phyloP scores from a whole-genome alignment of 2,329 filamentous ascomycete genomes.

The Aspergillus tanneri region DNA sequence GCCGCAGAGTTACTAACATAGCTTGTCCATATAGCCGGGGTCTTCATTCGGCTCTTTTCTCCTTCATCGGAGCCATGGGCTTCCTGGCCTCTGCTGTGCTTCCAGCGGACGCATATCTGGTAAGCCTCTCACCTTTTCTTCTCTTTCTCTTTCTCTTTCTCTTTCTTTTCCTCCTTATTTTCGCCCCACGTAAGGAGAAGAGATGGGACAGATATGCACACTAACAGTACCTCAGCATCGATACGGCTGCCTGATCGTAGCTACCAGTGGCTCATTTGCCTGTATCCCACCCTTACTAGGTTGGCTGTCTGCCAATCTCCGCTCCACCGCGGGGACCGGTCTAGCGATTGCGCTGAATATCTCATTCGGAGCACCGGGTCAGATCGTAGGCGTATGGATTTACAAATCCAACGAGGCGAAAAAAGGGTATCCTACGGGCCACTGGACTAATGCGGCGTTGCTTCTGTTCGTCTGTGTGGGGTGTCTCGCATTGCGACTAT shows the following conservation, averaged over 20 bases:
- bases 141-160: background rate
- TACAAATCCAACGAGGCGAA: conserved; percentile 63
- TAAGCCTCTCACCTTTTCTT: conserved; percentile 21
- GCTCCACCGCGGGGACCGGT: conserved; percentile 63
- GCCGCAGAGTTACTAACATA: conserved; percentile 26
- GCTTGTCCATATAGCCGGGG: conserved; percentile 42
- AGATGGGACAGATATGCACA: too few species aligned
- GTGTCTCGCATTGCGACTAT: conserved; percentile 55
- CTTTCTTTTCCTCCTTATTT: background rate
- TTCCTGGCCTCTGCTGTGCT: conserved; percentile 65
- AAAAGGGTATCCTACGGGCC: conserved; percentile 66
- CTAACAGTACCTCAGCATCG: conserved; percentile 42
- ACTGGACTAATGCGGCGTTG: conserved; percentile 65
- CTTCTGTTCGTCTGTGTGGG: conserved; percentile 59
- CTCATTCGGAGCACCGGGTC: conserved; percentile 65
- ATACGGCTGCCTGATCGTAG: conserved; percentile 70
- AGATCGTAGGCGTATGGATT: conserved; percentile 73
- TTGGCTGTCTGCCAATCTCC: conserved; percentile 69
- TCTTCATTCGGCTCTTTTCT: conserved; percentile 51
- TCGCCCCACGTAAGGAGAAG: too few species aligned
- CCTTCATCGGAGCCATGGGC: conserved; percentile 54
- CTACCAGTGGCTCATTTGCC: conserved; percentile 64
- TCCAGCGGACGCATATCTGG: conserved; percentile 57
- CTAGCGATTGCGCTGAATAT: conserved; percentile 71
- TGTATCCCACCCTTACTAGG: conserved; percentile 68